These are phyloP conservation scores for Sarocladiaceae sp. DNA, from an alignment of 2,329 filamentous ascomycete species.

Conservation along the genomic window DNA sequence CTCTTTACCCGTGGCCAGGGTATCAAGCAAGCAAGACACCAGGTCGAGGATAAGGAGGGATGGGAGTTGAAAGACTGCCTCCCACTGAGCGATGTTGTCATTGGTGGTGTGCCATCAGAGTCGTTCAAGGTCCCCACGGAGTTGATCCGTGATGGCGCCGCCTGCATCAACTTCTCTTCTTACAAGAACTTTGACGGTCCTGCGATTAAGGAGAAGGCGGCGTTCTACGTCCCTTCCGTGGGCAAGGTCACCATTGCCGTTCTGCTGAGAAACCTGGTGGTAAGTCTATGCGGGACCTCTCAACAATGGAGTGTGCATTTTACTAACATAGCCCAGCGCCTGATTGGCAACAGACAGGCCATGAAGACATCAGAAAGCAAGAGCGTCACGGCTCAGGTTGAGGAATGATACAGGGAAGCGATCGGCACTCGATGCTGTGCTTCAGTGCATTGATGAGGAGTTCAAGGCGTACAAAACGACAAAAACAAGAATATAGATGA, in stretches of 20 bases:
- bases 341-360: slow-evolving; percentile 43
- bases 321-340: slow-evolving; percentile 31
- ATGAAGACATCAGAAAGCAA: slow-evolving; percentile 28
- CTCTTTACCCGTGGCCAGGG: slow-evolving; percentile 86
- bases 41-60: slow-evolving; percentile 75
- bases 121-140: slow-evolving; percentile 84
- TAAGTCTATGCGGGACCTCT: slow-evolving; percentile 38
- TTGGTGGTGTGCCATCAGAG: slow-evolving; percentile 84
- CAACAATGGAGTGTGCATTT: slow-evolving; percentile 10
- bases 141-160: slow-evolving; percentile 78
- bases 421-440: neutral
- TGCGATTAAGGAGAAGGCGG: slow-evolving; percentile 88
- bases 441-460: slow-evolving; percentile 2
- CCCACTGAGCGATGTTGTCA: slow-evolving; percentile 86
- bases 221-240: slow-evolving; percentile 93
- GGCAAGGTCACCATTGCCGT: slow-evolving; percentile 97
- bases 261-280: slow-evolving; percentile 79
- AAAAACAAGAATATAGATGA: neutral
- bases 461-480: slow-evolving; percentile 2
- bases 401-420: neutral
- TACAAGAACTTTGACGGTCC: slow-evolving; percentile 85
- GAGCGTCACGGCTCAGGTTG: slow-evolving; percentile 12
- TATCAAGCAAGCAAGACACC: slow-evolving; percentile 77
- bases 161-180: slow-evolving; percentile 98
- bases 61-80: slow-evolving; percentile 76